Evolutionary conservation across 768 basidiomycete genomes (phyloP), one percentile per base, ranked within the genome.

Genomic region (Psilocybe sp.): DNA sequence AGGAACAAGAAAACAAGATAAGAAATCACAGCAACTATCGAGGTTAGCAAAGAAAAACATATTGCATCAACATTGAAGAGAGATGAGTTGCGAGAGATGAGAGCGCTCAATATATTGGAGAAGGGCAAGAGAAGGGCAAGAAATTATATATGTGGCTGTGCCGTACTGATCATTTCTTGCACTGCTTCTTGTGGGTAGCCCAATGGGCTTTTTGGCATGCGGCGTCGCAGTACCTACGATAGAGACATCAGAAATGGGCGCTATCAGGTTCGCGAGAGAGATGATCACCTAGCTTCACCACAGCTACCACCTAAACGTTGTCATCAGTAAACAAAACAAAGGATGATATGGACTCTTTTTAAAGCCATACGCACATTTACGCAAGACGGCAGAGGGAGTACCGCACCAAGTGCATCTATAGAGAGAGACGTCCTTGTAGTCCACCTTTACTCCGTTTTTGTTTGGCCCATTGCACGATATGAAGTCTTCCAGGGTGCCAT

Each of bases 321-420:
- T 13, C 31, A 13, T 19, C 12, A 46, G 40, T 39, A n/a, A n/a
- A n/a, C n/a, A n/a, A n/a, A n/a, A 15, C 43, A 4, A 1, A 16
- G 20, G 11, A 39, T 32, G 19, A 33, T 19, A 40, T 13, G 16
- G 33, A n/a, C 31, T 33, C 31, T n/a, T 28, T 23, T 12, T 37
- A 39, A 46, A 40, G 35, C 39, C 12, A 15, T 11, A 40, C 56
- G 32, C 18, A 57, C 59, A 60, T 57, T 60, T 60, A 39, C 56
- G 40, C 44, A 60, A 40, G 13, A 20, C 51, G 31, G 52, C 56
- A 7, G 59, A 83, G 8, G 82, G 81, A 52, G 83, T 84, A 11
- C 76, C 69, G 49, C 84, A 85, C 72, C 76, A 81, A 23, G 82
- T 80, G 55, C 85, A 87, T 28, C 72, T 64, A 63, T 80, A 84